phyloP scores from a whole-genome alignment of 495 filamentous ascomycete species.

The Tuber melanosporum region DNA sequence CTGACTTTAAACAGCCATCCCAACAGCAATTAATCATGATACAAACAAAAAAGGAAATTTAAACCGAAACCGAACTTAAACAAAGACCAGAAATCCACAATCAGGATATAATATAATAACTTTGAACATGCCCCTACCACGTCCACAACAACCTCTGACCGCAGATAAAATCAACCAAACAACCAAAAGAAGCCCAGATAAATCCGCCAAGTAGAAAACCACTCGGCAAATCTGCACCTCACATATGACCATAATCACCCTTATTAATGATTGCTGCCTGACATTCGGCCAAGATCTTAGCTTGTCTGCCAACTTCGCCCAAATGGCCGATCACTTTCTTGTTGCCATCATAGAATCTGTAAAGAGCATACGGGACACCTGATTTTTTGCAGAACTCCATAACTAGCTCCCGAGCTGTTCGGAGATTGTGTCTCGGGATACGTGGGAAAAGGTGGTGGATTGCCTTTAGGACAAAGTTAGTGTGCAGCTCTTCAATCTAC shows the following conservation, averaged over 20 bases:
- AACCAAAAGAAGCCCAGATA: background rate
- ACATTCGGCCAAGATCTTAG: conserved; percentile 79
- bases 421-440: conserved; percentile 91
- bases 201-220: background rate
- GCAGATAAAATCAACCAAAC: conserved; percentile 18
- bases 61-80: conserved; percentile 15
- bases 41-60: background rate
- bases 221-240: background rate
- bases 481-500: background rate
- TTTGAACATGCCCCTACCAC: background rate
- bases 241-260: conserved; percentile 29
- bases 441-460: conserved; percentile 92
- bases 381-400: conserved; percentile 86
- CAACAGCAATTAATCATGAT: background rate
- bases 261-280: conserved; percentile 46
- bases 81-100: background rate
- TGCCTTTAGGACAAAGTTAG: conserved; percentile 45
- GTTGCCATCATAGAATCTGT: conserved; percentile 90
- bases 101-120: background rate
- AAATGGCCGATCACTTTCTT: conserved; percentile 77
- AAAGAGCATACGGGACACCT: conserved; percentile 86
- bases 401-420: conserved; percentile 72
- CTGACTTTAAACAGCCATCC: background rate
- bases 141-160: background rate
- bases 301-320: conserved; percentile 80